phyloP scores from a whole-genome alignment of 2,329 filamentous ascomycete genomes.

The Nothophoma quercina region DNA sequence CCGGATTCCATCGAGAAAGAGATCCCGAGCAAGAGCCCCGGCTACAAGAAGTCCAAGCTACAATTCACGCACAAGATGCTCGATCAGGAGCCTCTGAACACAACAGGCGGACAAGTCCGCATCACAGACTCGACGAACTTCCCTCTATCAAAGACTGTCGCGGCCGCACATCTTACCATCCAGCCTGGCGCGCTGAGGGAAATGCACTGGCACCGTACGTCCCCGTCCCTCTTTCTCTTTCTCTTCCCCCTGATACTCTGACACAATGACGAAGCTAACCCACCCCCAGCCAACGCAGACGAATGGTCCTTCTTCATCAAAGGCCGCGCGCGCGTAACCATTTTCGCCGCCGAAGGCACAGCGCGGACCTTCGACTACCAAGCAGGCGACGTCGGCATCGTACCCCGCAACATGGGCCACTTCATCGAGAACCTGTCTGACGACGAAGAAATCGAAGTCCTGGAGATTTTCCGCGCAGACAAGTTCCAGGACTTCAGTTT shows the following conservation, averaged over 20 bases:
- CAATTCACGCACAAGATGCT: conserved; percentile 77
- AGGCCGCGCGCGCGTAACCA: conserved; percentile 75
- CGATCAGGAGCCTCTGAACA: conserved; percentile 70
- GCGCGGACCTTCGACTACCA: conserved; percentile 79
- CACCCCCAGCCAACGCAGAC: conserved; percentile 64
- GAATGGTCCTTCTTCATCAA: conserved; percentile 83
- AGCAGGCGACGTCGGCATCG: conserved; percentile 78
- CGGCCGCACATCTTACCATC: conserved; percentile 75
- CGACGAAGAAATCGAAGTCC: conserved; percentile 76
- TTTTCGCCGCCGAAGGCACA: conserved; percentile 73
- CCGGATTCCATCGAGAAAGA: conserved; percentile 72
- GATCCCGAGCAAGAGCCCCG: conserved; percentile 62
- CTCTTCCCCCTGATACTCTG: neutral
- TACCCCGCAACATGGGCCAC: conserved; percentile 78
- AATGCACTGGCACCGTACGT: conserved; percentile 78
- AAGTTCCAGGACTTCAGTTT: conserved; percentile 76
- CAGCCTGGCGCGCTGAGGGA: conserved; percentile 76
- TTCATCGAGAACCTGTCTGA: conserved; percentile 81
- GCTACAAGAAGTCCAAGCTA: conserved; percentile 71
- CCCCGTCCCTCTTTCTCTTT: neutral
- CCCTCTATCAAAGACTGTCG: conserved; percentile 74
- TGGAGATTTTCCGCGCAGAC: conserved; percentile 77
- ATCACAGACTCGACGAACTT: conserved; percentile 81
- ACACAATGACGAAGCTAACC: no score
- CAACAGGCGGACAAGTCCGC: conserved; percentile 73